These are phyloP conservation scores for Albatrellus sp. DNA, from an alignment of 1,284 basidiomycete species.

Conservation along the genomic window DNA sequence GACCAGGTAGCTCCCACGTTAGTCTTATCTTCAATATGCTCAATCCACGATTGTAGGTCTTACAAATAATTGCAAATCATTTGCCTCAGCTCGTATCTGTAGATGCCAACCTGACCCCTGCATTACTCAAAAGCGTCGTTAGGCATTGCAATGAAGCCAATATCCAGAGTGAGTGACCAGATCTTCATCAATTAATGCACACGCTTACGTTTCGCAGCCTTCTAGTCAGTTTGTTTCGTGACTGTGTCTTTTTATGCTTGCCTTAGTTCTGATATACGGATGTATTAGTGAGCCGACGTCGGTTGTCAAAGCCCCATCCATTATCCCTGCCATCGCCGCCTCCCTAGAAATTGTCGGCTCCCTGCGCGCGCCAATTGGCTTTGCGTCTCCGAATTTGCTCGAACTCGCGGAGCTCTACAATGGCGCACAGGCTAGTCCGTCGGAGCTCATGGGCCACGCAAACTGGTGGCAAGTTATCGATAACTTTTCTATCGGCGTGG, in stretches of 20 bases:
- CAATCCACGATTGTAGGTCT: conserved; percentile 22
- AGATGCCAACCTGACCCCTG: conserved; percentile 69
- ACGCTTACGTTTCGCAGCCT: conserved; percentile 23
- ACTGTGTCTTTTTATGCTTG: not conserved
- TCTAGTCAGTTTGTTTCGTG: conserved; percentile 36
- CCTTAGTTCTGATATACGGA: conserved; percentile 6
- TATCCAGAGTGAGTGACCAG: conserved; percentile 37
- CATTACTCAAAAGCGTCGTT: conserved; percentile 41
- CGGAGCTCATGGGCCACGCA: conserved; percentile 36
- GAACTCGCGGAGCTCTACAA: conserved; percentile 65
- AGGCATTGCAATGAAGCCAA: conserved; percentile 29
- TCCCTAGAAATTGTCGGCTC: conserved; percentile 17
- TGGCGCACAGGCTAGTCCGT: conserved; percentile 29
- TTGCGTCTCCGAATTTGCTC: conserved; percentile 68
- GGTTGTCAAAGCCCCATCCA: conserved; percentile 58
- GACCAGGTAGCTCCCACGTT: conserved; percentile 26
- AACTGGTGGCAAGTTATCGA: conserved; percentile 60
- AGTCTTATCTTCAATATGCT: not conserved
- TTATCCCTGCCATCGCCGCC: conserved; percentile 52
- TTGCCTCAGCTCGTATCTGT: conserved; percentile 57
- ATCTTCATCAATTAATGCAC: not conserved
- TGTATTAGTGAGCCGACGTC: conserved; percentile 74
- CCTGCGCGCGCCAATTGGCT: conserved; percentile 39
- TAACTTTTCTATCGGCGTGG: conserved; percentile 43
- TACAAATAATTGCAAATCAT: conserved; percentile 28